Evolutionary conservation across 78 protist species (phyloP), one percentile per base, ranked within the genome.

Genomic region (Dictyostelium brefeldianum): DNA sequence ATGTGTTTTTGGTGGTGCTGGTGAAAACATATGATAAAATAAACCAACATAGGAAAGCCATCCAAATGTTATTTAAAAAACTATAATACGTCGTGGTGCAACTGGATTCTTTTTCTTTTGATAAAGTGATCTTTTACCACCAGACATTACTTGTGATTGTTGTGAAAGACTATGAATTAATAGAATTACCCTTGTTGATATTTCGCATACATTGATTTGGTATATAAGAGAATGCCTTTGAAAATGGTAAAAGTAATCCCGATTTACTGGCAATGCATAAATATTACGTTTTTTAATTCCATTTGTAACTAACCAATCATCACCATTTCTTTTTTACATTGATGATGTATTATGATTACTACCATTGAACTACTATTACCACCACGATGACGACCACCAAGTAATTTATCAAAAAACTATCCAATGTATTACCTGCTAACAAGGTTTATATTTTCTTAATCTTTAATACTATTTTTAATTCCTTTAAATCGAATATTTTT

Each of bases 261-360:
- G 83, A 75, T 36, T 85, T 85, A 48, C 64, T 22, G 57, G 74
- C 20, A 85, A 81, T 5, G 83, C 83, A 18, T 29, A 9, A 31
- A 73, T 22, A 62, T 85, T 85, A 27, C 71, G 27, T 22, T 78
- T 78, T 54, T 70, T 78, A 15, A 74, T 48, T 6, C 92, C 92
- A 48, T 85, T 57, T 18, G 70, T 2, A 62, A 74, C 80, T 15
- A 85, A 85, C 92, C 92, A 85, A 48, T 85, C 92, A 56, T 85
- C 83, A 43, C 81, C 80, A 50, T 56, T 27, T 46, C 79, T 46
- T 73, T 46, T 57, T 57, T 79, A 36, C 43, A 36, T 36, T 36
- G 43, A 36, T 36, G 43, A 36, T n/a, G n/a, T n/a, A n/a, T n/a
- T n/a, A n/a, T n/a, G n/a, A n/a, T n/a, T n/a, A n/a, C n/a, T n/a